Evolutionary conservation across 352 stramenopile species (phyloP).

Genomic region (Globisporangium perplexum): DNA sequence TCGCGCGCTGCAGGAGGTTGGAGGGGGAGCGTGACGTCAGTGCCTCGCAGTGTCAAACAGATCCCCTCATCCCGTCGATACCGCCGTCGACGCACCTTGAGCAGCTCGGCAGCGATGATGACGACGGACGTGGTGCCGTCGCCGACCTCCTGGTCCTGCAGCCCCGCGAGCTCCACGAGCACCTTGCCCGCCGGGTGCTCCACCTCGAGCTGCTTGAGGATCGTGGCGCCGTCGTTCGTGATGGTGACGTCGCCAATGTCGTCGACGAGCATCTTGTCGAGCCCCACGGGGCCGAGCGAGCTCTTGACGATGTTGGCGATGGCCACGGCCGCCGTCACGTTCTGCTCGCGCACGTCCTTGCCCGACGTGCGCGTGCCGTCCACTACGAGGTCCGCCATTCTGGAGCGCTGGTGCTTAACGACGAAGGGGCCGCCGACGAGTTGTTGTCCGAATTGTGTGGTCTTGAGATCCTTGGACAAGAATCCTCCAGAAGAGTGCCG

Average conservation of each 20-base stretch:
- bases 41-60: not conserved
- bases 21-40: no score
- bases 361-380: constrained; percentile 89
- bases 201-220: constrained; percentile 98
- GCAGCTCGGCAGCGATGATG: constrained; percentile 97
- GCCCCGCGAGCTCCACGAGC: constrained; percentile 95
- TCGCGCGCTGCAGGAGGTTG: constrained; percentile 87
- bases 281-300: constrained; percentile 96
- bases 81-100: constrained; percentile 53
- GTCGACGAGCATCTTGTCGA: constrained; percentile 99
- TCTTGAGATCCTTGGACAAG: not conserved
- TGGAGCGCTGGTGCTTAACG: constrained; percentile 19
- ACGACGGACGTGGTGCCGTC: constrained; percentile 99
- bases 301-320: constrained; percentile 99
- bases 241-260: constrained; percentile 99
- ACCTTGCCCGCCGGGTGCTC: constrained; percentile 99
- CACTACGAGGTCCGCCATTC: constrained; percentile 82
- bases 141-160: constrained; percentile 99
- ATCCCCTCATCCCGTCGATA: no score
- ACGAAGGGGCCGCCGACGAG: no score
- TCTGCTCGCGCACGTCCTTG: constrained; percentile 93
- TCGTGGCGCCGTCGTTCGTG: constrained; percentile 99
- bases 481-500: not conserved
- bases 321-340: constrained; percentile 96
- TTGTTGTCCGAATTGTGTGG: not conserved